These are phyloP conservation scores for Harringtonia lauricola DNA, from an alignment of 2,329 filamentous ascomycete species.

Conservation along the genomic window DNA sequence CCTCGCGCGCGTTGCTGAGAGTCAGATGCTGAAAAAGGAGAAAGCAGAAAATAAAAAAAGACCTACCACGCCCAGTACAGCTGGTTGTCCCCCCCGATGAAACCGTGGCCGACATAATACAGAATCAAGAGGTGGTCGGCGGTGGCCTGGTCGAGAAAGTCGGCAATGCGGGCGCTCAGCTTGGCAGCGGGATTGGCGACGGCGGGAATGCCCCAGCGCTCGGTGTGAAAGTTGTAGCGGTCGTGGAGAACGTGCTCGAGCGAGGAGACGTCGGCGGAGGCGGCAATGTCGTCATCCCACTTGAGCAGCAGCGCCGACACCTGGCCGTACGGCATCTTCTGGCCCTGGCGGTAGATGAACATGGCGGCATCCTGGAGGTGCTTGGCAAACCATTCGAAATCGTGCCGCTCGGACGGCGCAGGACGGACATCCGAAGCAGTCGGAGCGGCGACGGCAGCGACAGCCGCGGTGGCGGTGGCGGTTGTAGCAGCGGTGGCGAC, in stretches of 20 bases:
- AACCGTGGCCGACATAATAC: constrained; percentile 54
- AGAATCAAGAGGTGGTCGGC: constrained; percentile 52
- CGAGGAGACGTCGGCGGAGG: constrained; percentile 40
- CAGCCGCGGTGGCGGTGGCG: constrained; percentile 1
- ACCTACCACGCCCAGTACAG: constrained; percentile 58
- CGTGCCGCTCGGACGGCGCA: constrained; percentile 33
- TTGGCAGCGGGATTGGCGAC: constrained; percentile 49
- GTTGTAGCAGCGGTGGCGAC: too few species aligned
- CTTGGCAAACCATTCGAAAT: constrained; percentile 56
- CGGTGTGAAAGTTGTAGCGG: constrained; percentile 48
- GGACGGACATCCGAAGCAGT: constrained; percentile 2
- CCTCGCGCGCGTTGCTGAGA: constrained; percentile 41
- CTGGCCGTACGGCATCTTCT: constrained; percentile 43
- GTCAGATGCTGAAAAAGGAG: constrained; percentile 4
- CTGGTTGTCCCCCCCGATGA: constrained; percentile 45
- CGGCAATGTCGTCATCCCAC: constrained; percentile 49
- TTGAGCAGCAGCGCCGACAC: constrained; percentile 50
- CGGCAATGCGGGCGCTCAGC: constrained; percentile 47
- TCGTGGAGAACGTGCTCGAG: constrained; percentile 49
- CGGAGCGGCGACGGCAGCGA: neutral
- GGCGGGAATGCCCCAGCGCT: constrained; percentile 50
- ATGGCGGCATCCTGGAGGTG: constrained; percentile 59
- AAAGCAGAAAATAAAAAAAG: neutral
- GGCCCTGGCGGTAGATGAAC: constrained; percentile 53
- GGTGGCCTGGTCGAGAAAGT: constrained; percentile 46